Evolutionary conservation across 345 rosid species (phyloP), one percentile per base, ranked within the genome.

Genomic region (Pistacia atlantica): DNA sequence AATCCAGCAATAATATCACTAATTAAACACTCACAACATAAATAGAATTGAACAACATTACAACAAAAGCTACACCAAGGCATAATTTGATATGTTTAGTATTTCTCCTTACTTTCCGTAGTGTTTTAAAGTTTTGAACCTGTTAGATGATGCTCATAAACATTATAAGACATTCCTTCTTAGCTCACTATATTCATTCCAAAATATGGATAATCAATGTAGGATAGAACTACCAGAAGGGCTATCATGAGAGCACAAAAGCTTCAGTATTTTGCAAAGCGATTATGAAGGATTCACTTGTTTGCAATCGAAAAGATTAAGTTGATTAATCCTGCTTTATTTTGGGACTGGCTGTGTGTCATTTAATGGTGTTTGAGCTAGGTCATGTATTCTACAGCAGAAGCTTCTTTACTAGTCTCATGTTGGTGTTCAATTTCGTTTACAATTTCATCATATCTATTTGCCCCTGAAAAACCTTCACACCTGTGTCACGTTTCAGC

Each of bases 181-280:
- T 1, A 86, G 62, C 84, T 87, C n/a, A 75, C 74, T 17, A 85
- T 69, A 66, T 79, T 77, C 18, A 73, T 20, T 72, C 86, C 86
- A 61, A 88, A 48, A 18, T 2, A 2, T 49, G 89, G 87, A 79
- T 79, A 82, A 66, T 83, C 78, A 57, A 77, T 74, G 33, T 82
- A 79, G 25, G 89, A 81, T 18, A 91, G 70, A 56, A 92, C 86
- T 54, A 90, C 97, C 31, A 87, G 68, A 17, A 78, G 72, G 6
- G 93, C 93, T 77, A 89, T 83, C 35, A 83, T 63, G n/a, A 92
- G 83, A 65, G 93, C 90, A 76, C 87, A 90, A 20, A 84, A 65
- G 51, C 86, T 89, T 3, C 97, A 12, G 69, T 81, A 62, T 79
- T 81, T 69, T 90, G 88, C 1, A 96, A 86, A 63, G 84, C 83